These are phyloP conservation scores for Nymphaea thermarum DNA, from an alignment of 164 flowering plant species.

Conservation along the genomic window DNA sequence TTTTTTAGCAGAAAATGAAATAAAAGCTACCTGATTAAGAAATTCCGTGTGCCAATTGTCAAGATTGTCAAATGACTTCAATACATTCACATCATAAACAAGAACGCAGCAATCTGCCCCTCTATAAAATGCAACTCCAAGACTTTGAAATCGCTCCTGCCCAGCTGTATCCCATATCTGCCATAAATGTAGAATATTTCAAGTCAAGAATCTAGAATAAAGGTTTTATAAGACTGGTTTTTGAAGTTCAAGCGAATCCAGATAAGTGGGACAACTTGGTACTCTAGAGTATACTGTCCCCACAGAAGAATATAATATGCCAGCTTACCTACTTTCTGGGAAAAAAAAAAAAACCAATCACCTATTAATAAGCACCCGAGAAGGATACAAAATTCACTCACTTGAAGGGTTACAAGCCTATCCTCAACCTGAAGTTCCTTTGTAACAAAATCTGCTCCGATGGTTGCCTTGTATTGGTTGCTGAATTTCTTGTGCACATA, in stretches of 20 bases:
- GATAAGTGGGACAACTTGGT: neutral
- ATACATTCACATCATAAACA: constrained; percentile 91
- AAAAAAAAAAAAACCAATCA: neutral
- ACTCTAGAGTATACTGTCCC: too few relatives aligned
- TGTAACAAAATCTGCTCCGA: constrained; percentile 91
- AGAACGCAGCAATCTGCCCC: constrained; percentile 97
- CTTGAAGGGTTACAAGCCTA: constrained; percentile 75
- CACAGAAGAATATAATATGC: too few relatives aligned
- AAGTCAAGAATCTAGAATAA: neutral
- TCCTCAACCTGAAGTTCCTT: constrained; percentile 90
- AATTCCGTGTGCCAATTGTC: constrained; percentile 95
- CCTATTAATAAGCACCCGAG: constrained; percentile 11
- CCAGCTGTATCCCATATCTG: constrained; percentile 99
- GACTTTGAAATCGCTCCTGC: constrained; percentile 95
- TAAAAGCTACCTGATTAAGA: constrained; percentile 67
- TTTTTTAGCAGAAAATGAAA: neutral
- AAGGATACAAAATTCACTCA: constrained; percentile 8
- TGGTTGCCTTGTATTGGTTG: constrained; percentile 93
- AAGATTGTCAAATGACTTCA: constrained; percentile 74
- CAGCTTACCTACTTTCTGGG: neutral
- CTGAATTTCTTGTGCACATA: constrained; percentile 86
- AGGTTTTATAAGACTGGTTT: neutral
- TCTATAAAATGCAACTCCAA: constrained; percentile 91
- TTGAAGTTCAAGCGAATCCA: neutral
- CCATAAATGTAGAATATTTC: constrained; percentile 1